Evolutionary conservation across 2,329 filamentous ascomycete genomes (phyloP).

Genomic region (Mycosphaerella arachidis): DNA sequence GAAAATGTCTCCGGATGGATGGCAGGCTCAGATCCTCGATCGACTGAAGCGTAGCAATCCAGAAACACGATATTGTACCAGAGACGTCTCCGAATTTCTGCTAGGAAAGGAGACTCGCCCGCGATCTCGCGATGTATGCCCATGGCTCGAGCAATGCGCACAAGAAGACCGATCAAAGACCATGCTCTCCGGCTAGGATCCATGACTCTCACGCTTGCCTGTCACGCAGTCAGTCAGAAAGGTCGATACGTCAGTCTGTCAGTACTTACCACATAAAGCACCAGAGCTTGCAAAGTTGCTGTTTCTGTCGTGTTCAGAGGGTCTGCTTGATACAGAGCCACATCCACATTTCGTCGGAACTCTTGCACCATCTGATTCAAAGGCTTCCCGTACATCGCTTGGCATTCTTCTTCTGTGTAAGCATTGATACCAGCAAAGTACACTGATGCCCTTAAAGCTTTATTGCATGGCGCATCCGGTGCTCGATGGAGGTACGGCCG

Average conservation of each 20-base stretch:
- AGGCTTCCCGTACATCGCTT: conserved; percentile 16
- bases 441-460: conserved; percentile 28
- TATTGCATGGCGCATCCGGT: conserved; percentile 20
- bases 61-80: conserved; percentile 32
- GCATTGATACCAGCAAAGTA: conserved; percentile 32
- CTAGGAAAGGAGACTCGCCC: conserved; percentile 24
- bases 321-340: conserved; percentile 30
- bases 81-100: conserved; percentile 30
- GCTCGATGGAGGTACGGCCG: conserved; percentile 25
- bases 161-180: conserved; percentile 29
- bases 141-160: conserved; percentile 33
- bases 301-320: conserved; percentile 31
- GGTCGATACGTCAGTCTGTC: background rate
- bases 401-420: conserved; percentile 29
- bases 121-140: conserved; percentile 28
- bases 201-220: conserved; percentile 23
- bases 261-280: conserved; percentile 24
- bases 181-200: conserved; percentile 29
- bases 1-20: conserved; percentile 23
- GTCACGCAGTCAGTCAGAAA: background rate
- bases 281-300: conserved; percentile 30
- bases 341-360: conserved; percentile 27
- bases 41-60: conserved; percentile 28
- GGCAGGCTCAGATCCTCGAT: conserved; percentile 30
- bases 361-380: conserved; percentile 20